Evolutionary conservation across 1,284 basidiomycete species (phyloP), one percentile per base, ranked within the genome.

Genomic region (Testicularia cyperi): DNA sequence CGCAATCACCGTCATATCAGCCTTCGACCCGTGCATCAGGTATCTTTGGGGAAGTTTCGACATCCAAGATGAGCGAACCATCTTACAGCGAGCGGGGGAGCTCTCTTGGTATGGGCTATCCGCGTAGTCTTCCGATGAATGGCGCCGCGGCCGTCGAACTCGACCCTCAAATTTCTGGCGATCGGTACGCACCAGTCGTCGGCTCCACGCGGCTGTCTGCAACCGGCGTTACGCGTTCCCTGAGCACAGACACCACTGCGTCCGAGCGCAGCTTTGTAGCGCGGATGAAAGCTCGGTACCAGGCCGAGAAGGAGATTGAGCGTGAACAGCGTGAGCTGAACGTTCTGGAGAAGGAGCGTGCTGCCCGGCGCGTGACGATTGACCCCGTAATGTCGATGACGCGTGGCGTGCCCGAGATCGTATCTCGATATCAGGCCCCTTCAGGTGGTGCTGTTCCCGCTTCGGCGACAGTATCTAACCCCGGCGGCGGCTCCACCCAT

Each of bases 241-340:
- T 70, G 6, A 68, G 65, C 45, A 70, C 55, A 24, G 68, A 68
- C 32, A 68, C 61, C 13, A 70, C 68, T 18, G 65, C 61, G 20
- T 67, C 63, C 16, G 68, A 72, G 36, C 58, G 68, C 22, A 71
- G 68, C 55, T 72, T 72, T 47, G 70, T 72, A 1, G 66, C 70
- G 6, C 44, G 68, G 13, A 72, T 72, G 70, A 72, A 70, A 43
- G 66, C 66, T 5, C 62, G 57, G 26, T 72, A 72, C 48, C 70
- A 72, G 32, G 66, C 47, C 5, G 70, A 71, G 26, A 72, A 71
- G 51, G 63, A 62, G 24, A 24, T 57, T 8, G 56, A 57, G 27
- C 36, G 53, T 7, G 52, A 61, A 43, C 48, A 60, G 34, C 43
- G 55, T 24, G 48, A 60, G 39, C 44, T 44, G 36, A 56, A 53